Conservation (phyloP, 1,284 basidiomycete genomes). For the Austropuccinia psidii region DNA sequence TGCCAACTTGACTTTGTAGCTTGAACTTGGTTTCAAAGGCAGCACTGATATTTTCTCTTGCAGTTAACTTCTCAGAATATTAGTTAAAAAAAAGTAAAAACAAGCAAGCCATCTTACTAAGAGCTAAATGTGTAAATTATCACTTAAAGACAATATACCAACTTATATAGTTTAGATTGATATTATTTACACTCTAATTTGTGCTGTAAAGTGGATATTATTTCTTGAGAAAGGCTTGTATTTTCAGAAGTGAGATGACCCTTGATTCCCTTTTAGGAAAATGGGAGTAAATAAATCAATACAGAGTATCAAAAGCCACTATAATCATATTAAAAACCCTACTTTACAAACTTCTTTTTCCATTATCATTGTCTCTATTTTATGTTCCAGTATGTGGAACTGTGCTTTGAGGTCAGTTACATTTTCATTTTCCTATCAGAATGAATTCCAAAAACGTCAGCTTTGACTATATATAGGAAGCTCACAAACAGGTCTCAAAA, state of each 20-base stretch:
- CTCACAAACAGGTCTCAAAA: not conserved
- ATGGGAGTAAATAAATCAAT: slow-evolving; percentile 42
- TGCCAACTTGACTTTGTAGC: slow-evolving; percentile 65
- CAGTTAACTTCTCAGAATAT: slow-evolving; percentile 61
- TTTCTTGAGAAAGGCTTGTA: slow-evolving; percentile 65
- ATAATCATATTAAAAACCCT: not conserved
- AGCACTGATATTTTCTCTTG: slow-evolving; percentile 63
- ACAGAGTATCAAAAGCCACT: slow-evolving; percentile 3
- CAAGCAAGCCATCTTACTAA: not conserved
- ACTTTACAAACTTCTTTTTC: slow-evolving; percentile 91
- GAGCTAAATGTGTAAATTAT: not conserved
- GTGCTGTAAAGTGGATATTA: slow-evolving; percentile 64
- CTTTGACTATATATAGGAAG: not conserved
- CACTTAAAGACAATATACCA: slow-evolving; percentile 48
- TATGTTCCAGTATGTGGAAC: slow-evolving; percentile 68
- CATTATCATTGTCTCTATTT: slow-evolving; percentile 72
- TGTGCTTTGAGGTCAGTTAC: slow-evolving; percentile 56
- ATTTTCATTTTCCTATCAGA: slow-evolving; percentile 59
- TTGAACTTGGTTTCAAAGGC: slow-evolving; percentile 74
- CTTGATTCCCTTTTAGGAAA: slow-evolving; percentile 57
- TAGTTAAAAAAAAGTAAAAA: slow-evolving; percentile 44
- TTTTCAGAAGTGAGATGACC: slow-evolving; percentile 74
- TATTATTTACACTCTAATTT: slow-evolving; percentile 72
- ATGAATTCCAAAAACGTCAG: slow-evolving; percentile 40
- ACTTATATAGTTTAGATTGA: slow-evolving; percentile 64